These are phyloP conservation scores for Quaeritorhiza haematococci DNA, from an alignment of 371 early-diverging fungal genomes.

Conservation along the genomic window DNA sequence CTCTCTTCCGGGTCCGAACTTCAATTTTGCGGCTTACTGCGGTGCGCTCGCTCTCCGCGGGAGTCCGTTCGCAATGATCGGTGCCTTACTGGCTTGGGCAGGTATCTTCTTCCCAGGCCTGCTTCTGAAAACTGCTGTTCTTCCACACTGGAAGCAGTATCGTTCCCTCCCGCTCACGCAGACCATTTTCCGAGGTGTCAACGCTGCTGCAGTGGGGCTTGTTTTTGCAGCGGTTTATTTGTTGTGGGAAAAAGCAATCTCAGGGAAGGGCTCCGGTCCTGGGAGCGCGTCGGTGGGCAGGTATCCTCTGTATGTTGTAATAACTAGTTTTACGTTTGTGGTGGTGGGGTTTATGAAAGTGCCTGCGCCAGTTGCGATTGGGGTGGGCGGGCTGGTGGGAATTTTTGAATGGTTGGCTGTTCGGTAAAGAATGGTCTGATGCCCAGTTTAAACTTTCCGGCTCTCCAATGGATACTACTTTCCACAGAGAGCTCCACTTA, in stretches of 20 bases:
- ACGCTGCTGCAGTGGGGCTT: constrained; percentile 54
- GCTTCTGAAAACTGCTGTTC: constrained; percentile 44
- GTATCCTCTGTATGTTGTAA: constrained; percentile 9
- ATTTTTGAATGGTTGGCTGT: constrained; percentile 8
- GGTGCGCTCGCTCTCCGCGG: constrained; percentile 50
- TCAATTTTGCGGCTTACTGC: constrained; percentile 57
- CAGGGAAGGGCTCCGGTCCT: constrained; percentile 4
- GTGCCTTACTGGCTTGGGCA: constrained; percentile 45
- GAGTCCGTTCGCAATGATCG: constrained; percentile 23
- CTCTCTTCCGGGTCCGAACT: constrained; percentile 56
- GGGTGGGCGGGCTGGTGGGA: constrained; percentile 14
- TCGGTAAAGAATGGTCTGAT: too few relatives aligned
- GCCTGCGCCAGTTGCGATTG: constrained; percentile 9
- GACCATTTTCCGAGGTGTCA: constrained; percentile 48
- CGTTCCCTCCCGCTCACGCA: constrained; percentile 32
- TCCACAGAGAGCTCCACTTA: too few relatives aligned
- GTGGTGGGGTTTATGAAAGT: constrained; percentile 8
- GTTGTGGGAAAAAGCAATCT: constrained; percentile 32
- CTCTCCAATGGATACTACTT: too few relatives aligned
- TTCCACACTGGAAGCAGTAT: constrained; percentile 52
- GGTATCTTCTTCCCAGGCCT: constrained; percentile 58
- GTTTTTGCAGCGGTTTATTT: constrained; percentile 51
- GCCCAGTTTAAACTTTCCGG: too few relatives aligned
- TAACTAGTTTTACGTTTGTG: constrained; percentile 11
- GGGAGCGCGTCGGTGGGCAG: not conserved